A percentile compares a stretch with the other conserved stretches of the same genome.
Conservation (phyloP, 2,329 filamentous ascomycete genomes). For the Cordyceps tenuipes region DNA sequence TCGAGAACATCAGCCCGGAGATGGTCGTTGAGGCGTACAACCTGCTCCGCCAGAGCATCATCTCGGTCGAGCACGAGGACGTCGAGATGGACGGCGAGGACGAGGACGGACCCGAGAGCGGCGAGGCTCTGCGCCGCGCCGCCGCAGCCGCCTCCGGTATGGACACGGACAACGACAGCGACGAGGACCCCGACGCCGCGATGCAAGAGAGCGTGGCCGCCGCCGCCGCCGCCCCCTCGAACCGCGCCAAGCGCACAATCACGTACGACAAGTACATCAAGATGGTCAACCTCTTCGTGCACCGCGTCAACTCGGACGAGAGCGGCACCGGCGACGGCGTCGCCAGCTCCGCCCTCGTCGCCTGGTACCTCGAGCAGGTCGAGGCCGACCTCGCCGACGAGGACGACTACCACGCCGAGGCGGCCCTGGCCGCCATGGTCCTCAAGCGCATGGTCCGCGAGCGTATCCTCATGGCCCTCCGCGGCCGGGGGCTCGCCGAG, state of each 20-base stretch:
- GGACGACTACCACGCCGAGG: conserved; percentile 72
- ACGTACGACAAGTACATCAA: conserved; percentile 91
- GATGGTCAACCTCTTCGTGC: conserved; percentile 80
- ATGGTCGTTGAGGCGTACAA: conserved; percentile 93
- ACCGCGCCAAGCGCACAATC: conserved; percentile 68
- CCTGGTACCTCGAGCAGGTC: conserved; percentile 89
- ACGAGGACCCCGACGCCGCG: conserved; percentile 22
- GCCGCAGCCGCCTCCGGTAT: conserved; percentile 33
- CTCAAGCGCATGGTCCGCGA: conserved; percentile 91
- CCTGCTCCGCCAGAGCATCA: conserved; percentile 86
- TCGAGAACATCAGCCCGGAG: conserved; percentile 73
- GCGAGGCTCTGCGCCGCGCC: conserved; percentile 35
- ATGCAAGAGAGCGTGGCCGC: not conserved
- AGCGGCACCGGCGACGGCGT: conserved; percentile 69
- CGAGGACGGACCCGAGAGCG: conserved; percentile 35
- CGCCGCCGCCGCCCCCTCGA: conserved; percentile 20
- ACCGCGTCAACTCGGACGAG: conserved; percentile 78
- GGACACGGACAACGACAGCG: conserved; percentile 39
- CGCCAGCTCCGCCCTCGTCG: conserved; percentile 68
- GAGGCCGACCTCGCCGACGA: conserved; percentile 74
- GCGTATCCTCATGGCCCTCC: conserved; percentile 77
- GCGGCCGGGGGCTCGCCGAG: conserved; percentile 49
- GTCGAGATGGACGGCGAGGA: conserved; percentile 85
- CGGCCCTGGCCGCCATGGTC: conserved; percentile 69
- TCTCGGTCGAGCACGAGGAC: conserved; percentile 95